Percentiles rank a stretch among this genome's conserved stretches.
Conservation (phyloP, 148 eudicot species). For the Gaultheria prostrata region DNA sequence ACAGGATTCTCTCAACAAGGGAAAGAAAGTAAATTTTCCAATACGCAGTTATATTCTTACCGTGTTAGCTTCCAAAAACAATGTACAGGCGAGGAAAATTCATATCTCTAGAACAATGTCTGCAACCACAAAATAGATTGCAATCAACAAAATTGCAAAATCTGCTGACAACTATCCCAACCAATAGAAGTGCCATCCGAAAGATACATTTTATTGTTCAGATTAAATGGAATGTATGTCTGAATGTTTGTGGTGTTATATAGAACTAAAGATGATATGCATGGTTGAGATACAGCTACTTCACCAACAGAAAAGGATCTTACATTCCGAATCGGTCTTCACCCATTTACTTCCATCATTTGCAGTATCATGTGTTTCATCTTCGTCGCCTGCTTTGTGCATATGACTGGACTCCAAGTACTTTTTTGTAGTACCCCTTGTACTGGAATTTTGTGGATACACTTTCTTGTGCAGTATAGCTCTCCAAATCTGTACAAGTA, state of each 20-base stretch:
- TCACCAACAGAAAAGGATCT: slow-evolving; percentile 19
- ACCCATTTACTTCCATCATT: slow-evolving; percentile 68
- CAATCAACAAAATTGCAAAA: background rate
- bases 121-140: slow-evolving; percentile 19
- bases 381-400: slow-evolving; percentile 20
- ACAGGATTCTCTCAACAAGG: background rate
- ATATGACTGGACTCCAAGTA: slow-evolving; percentile 33
- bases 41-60: background rate
- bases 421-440: slow-evolving; percentile 34
- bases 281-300: background rate
- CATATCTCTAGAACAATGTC: slow-evolving; percentile 42
- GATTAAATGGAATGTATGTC: background rate
- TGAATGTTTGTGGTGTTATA: background rate
- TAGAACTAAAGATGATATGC: background rate
- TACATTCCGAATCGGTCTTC: slow-evolving; percentile 74
- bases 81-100: slow-evolving; percentile 5
- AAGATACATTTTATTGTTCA: background rate
- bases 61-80: background rate
- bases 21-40: background rate
- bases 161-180: background rate
- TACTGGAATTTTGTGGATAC: slow-evolving; percentile 54
- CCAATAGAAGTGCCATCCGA: background rate
- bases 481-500: slow-evolving; percentile 43
- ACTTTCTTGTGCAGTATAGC: slow-evolving; percentile 69
- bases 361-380: slow-evolving; percentile 18